Percentiles rank a stretch among this genome's conserved stretches.
Conservation (phyloP, 176 grass and related monocot species). For the Rhynchospora breviuscula region DNA sequence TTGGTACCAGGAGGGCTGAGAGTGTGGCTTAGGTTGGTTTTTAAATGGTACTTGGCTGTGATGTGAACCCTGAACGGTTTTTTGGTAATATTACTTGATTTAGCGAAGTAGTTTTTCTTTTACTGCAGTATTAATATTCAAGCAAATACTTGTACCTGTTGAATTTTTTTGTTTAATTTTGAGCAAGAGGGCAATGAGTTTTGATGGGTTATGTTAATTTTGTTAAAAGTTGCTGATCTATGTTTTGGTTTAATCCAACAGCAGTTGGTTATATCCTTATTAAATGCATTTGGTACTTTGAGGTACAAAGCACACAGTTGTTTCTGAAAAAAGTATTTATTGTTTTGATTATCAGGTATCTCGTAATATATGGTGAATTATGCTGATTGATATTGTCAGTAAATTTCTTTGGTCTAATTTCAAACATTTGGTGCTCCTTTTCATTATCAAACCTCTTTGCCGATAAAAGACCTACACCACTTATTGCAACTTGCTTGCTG, state of each 20-base stretch:
- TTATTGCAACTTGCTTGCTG: no score
- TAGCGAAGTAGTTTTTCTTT: neutral
- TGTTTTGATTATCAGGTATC: no score
- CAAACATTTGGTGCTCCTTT: no score
- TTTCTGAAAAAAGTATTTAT: no score
- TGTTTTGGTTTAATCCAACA: neutral
- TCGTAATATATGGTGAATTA: no score
- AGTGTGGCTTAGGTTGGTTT: constrained; percentile 23
- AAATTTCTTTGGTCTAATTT: no score
- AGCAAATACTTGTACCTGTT: neutral
- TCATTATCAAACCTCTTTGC: no score
- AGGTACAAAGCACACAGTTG: neutral
- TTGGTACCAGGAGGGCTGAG: constrained; percentile 47
- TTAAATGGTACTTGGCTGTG: neutral
- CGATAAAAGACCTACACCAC: no score
- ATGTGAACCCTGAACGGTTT: neutral
- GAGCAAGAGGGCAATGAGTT: neutral
- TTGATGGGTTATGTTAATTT: neutral
- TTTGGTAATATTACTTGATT: neutral
- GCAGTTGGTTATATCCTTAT: neutral
- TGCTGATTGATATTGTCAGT: no score
- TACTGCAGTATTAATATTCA: neutral
- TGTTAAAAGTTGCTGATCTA: neutral
- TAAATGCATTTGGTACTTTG: neutral
- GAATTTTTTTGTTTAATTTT: neutral